These are phyloP conservation scores for Psidium guajava DNA, from an alignment of 345 rosid genomes.

Conservation along the genomic window DNA sequence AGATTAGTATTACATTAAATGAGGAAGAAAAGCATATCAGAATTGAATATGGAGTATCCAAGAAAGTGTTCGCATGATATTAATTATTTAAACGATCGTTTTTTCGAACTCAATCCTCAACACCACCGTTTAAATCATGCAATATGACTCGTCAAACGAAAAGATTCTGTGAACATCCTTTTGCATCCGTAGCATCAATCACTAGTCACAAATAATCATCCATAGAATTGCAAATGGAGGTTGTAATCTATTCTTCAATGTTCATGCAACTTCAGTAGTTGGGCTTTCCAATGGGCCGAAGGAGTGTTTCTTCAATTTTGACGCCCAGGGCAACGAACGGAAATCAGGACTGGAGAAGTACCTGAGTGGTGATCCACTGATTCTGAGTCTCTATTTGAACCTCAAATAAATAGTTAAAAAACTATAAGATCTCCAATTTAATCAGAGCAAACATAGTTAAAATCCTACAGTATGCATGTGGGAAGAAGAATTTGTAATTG, in stretches of 20 bases:
- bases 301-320: not conserved
- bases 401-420: no score
- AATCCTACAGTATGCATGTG: not conserved
- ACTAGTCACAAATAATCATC: not conserved
- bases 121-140: no score
- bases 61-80: not conserved
- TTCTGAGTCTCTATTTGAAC: no score
- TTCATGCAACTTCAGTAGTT: not conserved
- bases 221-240: not conserved
- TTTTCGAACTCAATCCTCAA: no score
- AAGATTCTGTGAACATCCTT: no score
- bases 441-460: not conserved
- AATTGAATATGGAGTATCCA: not conserved
- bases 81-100: not conserved
- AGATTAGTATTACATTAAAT: not conserved
- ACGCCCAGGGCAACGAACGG: not conserved
- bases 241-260: not conserved
- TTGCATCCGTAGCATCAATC: not conserved
- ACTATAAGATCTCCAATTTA: no score
- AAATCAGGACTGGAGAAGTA: no score
- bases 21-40: not conserved
- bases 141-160: no score
- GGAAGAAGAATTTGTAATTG: not conserved
- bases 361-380: no score
- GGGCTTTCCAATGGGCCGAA: not conserved